Evolutionary conservation across 2,329 filamentous ascomycete genomes (phyloP).

Genomic region (Lecanicillium sp.): DNA sequence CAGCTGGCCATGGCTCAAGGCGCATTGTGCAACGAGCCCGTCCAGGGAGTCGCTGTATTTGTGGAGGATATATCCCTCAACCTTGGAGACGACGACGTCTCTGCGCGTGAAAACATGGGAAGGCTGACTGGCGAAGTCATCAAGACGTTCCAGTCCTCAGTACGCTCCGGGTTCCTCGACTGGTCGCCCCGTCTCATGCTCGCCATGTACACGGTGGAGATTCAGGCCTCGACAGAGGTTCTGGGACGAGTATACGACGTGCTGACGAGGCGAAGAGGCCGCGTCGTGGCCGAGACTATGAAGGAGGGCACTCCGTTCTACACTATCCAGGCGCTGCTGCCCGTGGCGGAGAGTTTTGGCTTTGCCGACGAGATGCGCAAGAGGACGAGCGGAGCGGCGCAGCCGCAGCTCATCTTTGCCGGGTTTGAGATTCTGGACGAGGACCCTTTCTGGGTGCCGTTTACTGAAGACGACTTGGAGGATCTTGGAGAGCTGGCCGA

Average conservation of each 20-base stretch:
- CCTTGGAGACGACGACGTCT: constrained; percentile 44
- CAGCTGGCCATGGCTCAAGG: constrained; percentile 86
- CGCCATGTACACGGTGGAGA: constrained; percentile 97
- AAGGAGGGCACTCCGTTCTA: constrained; percentile 96
- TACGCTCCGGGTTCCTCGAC: constrained; percentile 81
- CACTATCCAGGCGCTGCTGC: constrained; percentile 80
- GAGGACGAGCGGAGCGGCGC: constrained; percentile 80
- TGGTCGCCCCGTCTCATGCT: constrained; percentile 94
- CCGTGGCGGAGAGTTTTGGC: constrained; percentile 91
- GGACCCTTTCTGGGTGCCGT: constrained; percentile 96
- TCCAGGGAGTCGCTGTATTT: constrained; percentile 88
- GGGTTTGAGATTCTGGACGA: constrained; percentile 91
- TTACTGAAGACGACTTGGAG: constrained; percentile 92
- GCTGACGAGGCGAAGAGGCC: constrained; percentile 87
- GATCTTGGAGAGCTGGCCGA: constrained; percentile 92
- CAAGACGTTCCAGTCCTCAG: constrained; percentile 76
- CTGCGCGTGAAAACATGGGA: constrained; percentile 60
- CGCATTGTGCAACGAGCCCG: constrained; percentile 83
- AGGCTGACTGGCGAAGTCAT: constrained; percentile 90
- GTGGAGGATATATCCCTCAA: constrained; percentile 69
- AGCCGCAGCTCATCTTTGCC: constrained; percentile 86
- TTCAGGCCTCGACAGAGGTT: constrained; percentile 92
- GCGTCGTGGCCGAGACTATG: constrained; percentile 82
- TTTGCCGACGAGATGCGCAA: constrained; percentile 97
- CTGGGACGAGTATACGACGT: constrained; percentile 93